phyloP scores from a whole-genome alignment of 805 yeast species.

The Clavispora fructus region DNA sequence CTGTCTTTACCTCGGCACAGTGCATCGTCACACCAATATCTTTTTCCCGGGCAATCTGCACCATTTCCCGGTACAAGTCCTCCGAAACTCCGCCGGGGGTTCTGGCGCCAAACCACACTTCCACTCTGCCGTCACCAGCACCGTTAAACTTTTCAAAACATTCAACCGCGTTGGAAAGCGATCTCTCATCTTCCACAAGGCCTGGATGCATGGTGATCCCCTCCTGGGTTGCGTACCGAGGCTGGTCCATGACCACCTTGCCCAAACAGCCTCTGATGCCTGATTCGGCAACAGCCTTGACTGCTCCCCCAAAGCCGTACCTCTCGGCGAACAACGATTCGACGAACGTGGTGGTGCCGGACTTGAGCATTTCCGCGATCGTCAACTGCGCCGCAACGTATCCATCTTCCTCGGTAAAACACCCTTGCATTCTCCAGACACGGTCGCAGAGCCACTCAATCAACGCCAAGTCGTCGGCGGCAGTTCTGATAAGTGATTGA shows the following conservation, averaged over 20 bases:
- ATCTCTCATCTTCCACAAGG: conserved; percentile 9
- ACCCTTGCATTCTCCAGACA: conserved; percentile 13
- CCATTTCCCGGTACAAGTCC: conserved; percentile 10
- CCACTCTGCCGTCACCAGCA: conserved; percentile 11
- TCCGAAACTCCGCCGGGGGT: conserved; percentile 13
- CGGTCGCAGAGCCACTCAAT: conserved; percentile 12
- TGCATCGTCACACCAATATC: conserved; percentile 12
- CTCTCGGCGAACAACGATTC: conserved; percentile 12
- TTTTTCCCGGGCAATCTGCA: conserved; percentile 7
- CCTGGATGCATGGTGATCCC: conserved; percentile 12
- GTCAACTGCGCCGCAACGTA: conserved; percentile 12
- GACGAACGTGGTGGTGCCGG: conserved; percentile 13
- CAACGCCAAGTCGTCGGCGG: conserved; percentile 12
- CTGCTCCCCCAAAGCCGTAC: conserved; percentile 12
- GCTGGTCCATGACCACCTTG: conserved; percentile 14
- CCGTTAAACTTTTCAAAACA: conserved; percentile 9
- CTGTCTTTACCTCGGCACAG: conserved; percentile 13
- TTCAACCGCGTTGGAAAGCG: conserved; percentile 7
- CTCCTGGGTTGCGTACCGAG: conserved; percentile 13
- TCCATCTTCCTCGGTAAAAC: conserved; percentile 12
- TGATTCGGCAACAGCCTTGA: conserved; percentile 11
- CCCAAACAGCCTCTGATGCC: conserved; percentile 14
- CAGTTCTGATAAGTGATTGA: conserved; percentile 9
- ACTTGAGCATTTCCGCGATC: conserved; percentile 12
- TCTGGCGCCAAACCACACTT: conserved; percentile 13